Evolutionary conservation across 805 yeast species (phyloP), one percentile per base, ranked within the genome.

Genomic region (Debaryomyces maramus): DNA sequence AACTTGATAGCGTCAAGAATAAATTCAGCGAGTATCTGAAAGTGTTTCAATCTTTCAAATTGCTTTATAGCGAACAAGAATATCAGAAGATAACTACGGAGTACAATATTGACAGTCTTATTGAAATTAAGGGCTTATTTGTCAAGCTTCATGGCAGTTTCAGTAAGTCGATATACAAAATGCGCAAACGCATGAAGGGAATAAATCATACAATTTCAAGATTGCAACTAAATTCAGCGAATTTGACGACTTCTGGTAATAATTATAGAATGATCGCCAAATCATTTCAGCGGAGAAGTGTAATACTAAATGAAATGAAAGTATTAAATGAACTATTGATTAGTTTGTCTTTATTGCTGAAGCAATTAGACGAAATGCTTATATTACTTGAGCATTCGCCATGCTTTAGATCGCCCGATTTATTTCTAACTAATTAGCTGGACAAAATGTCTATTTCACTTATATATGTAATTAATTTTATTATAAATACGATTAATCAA

Each of bases 261-360:
- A 19, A 29, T 27, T 30, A 22, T 14, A 30, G 27, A 18, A 22
- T 14, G 10, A 16, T 32, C 15, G 23, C 32, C 18, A 32, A 35
- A 17, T 37, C 42, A 14, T 53, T 45, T 35, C 38, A 44, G 26
- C 40, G 40, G 34, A 51, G 50, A 40, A 29, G 40, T 15, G 34
- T 35, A 26, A 27, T 41, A 16, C 43, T 56, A 36, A 24, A 34
- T 15, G 52, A 50, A 36, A 29, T 55, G 37, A 38, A 42, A 32
- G 11, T 34, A 22, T 30, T 50, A 11, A 48, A 46, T 28, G 40
- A 40, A 26, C 22, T 52, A 28, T 34, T 47, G 24, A 16, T 43
- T 2, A 40, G 38, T 21, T 37, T 52, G 38, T 46, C 43, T 24
- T 20, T 33, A 7, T 30, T 44, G 20, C 31, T 34, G 16, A 38